A percentile compares a stretch with the other conserved stretches of the same genome.
Conservation (phyloP, 140 eudicot species). For the Anethum foeniculum region DNA sequence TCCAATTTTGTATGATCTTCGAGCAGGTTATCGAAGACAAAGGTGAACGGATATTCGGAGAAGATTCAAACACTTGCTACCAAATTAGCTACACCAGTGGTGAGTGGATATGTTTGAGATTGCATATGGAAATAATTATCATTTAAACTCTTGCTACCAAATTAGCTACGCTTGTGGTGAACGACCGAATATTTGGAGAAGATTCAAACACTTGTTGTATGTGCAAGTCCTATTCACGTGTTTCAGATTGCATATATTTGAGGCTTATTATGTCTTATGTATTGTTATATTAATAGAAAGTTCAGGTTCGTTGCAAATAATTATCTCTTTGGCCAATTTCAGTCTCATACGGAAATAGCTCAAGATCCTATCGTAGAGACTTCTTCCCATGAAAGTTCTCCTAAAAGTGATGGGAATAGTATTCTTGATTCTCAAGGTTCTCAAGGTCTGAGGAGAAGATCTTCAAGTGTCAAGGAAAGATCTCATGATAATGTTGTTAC, state of each 20-base stretch:
- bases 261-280: background rate
- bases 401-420: constrained; percentile 38
- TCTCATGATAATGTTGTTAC: constrained; percentile 29
- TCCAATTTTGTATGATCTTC: constrained; percentile 8
- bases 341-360: constrained; percentile 20
- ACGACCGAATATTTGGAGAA: constrained; percentile 65
- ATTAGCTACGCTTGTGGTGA: background rate
- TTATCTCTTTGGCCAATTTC: constrained; percentile 6
- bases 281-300: background rate
- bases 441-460: constrained; percentile 69
- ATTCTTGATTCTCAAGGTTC: constrained; percentile 46
- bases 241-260: background rate
- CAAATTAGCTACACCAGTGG: constrained; percentile 53
- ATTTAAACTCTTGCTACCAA: background rate
- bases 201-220: constrained; percentile 67
- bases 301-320: background rate
- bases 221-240: background rate
- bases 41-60: constrained; percentile 62
- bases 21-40: constrained; percentile 52
- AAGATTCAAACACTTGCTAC: constrained; percentile 84
- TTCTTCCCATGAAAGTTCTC: constrained; percentile 22
- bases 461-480: constrained; percentile 36
- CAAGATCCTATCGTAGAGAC: constrained; percentile 21
- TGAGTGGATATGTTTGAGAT: constrained; percentile 15
- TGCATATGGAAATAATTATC: too few species aligned